A percentile compares a stretch with the other conserved stretches of the same genome.
phyloP scores from a whole-genome alignment of 1,284 basidiomycete genomes.

The Ustilago bromivora region DNA sequence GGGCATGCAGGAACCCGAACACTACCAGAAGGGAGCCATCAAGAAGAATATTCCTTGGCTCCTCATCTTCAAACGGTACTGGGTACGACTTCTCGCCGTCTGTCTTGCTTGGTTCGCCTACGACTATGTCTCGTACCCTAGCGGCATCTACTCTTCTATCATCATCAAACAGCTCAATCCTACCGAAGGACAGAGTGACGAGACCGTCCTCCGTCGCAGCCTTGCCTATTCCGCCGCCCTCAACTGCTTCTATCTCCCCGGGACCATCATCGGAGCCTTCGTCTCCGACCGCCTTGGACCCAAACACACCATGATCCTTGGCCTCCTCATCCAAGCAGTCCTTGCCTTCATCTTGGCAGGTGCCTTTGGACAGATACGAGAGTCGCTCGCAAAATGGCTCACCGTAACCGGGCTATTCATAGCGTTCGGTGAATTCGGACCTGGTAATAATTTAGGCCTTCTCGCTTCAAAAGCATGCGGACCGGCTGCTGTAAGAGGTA shows the following conservation, averaged over 20 bases:
- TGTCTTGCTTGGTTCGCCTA: conserved; percentile 76
- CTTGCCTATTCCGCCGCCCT: conserved; percentile 70
- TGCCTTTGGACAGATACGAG: conserved; percentile 49
- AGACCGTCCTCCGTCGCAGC: conserved; percentile 28
- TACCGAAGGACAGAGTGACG: conserved; percentile 23
- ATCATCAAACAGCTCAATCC: conserved; percentile 78
- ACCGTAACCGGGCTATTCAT: conserved; percentile 91
- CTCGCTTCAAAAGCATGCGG: conserved; percentile 58
- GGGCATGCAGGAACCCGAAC: conserved; percentile 82
- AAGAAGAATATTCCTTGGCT: conserved; percentile 80
- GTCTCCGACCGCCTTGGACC: conserved; percentile 72
- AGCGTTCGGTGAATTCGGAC: conserved; percentile 82
- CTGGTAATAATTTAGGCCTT: conserved; percentile 65
- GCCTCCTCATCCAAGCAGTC: conserved; percentile 57
- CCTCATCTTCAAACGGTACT: conserved; percentile 85
- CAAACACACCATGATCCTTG: conserved; percentile 62
- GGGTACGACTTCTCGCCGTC: conserved; percentile 78
- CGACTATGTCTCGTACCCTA: conserved; percentile 61
- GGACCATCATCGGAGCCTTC: conserved; percentile 82
- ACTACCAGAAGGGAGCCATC: conserved; percentile 79
- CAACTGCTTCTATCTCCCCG: conserved; percentile 73
- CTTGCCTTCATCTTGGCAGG: conserved; percentile 74
- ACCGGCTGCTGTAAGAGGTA: conserved; percentile 60
- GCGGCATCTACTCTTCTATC: conserved; percentile 83
- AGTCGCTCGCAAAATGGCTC: conserved; percentile 71